phyloP scores from a whole-genome alignment of 768 basidiomycete genomes.

The Amanita rimosa region DNA sequence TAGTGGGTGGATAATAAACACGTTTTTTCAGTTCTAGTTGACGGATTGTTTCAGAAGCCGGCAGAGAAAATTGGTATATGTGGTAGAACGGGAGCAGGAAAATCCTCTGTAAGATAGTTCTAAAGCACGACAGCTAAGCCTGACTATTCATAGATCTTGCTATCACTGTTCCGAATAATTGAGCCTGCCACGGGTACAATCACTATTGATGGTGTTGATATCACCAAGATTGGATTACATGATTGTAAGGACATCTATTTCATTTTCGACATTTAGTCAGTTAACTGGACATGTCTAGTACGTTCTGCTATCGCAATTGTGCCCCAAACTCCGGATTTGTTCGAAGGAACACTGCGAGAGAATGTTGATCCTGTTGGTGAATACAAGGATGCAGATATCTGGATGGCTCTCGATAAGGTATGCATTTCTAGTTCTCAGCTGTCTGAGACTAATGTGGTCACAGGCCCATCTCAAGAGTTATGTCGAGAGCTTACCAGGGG shows the following conservation, averaged over 20 bases:
- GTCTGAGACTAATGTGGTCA: not conserved
- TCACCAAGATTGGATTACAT: conserved; percentile 64
- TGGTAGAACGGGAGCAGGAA: conserved; percentile 74
- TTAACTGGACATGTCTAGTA: conserved; percentile 26
- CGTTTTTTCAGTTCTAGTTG: not conserved
- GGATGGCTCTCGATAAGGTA: conserved; percentile 72
- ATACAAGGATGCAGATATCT: conserved; percentile 72
- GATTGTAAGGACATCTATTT: conserved; percentile 35
- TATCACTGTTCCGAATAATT: conserved; percentile 70
- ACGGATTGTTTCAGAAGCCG: conserved; percentile 32
- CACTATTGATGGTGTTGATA: conserved; percentile 65
- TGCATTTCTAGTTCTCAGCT: not conserved
- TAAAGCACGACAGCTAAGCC: not conserved
- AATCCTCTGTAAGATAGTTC: conserved; percentile 47
- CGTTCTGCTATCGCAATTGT: conserved; percentile 78
- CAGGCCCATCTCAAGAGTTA: conserved; percentile 62
- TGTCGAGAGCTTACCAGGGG: conserved; percentile 51
- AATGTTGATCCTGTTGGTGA: conserved; percentile 84
- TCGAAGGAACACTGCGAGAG: conserved; percentile 66
- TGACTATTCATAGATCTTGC: conserved; percentile 31
- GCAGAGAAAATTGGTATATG: conserved; percentile 87
- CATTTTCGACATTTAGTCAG: not conserved
- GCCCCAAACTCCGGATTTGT: conserved; percentile 66
- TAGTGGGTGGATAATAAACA: conserved; percentile 30
- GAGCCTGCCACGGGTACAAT: conserved; percentile 62